These are phyloP conservation scores for Ascocoryne sarcoides DNA, from an alignment of 2,329 filamentous ascomycete genomes.

Conservation along the genomic window DNA sequence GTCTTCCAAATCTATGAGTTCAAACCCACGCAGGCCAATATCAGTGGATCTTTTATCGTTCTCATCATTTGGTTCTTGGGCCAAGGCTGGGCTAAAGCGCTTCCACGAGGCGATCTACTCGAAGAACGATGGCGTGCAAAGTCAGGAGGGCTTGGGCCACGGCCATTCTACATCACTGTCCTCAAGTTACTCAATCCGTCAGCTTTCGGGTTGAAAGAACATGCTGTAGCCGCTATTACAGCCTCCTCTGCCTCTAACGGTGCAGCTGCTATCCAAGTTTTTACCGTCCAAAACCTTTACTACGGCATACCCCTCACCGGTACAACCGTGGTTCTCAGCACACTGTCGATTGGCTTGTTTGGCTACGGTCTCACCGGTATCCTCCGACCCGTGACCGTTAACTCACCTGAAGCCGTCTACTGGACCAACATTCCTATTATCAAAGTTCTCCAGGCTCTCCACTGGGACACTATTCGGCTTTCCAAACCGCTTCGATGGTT, in stretches of 20 bases:
- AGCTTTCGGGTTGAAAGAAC: slow-evolving; percentile 47
- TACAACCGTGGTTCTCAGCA: slow-evolving; percentile 35
- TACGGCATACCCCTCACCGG: slow-evolving; percentile 34
- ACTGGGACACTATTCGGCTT: slow-evolving; percentile 31
- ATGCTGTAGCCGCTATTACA: slow-evolving; percentile 44
- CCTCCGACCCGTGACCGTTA: slow-evolving; percentile 36
- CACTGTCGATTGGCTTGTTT: slow-evolving; percentile 39
- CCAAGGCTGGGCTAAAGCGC: slow-evolving; percentile 36
- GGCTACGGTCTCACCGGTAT: slow-evolving; percentile 42
- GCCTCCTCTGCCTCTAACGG: slow-evolving; percentile 45
- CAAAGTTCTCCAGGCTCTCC: slow-evolving; percentile 34
- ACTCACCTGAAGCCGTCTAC: slow-evolving; percentile 41
- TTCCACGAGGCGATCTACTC: slow-evolving; percentile 44
- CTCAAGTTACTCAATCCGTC: slow-evolving; percentile 41
- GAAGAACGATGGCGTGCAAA: slow-evolving; percentile 38
- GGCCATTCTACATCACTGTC: slow-evolving; percentile 34
- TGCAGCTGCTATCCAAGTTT: slow-evolving; percentile 31
- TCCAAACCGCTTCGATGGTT: slow-evolving; percentile 35
- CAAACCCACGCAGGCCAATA: slow-evolving; percentile 41
- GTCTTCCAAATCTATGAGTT: slow-evolving; percentile 51
- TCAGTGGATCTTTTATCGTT: slow-evolving; percentile 47
- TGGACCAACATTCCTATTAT: slow-evolving; percentile 33
- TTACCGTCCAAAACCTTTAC: slow-evolving; percentile 39
- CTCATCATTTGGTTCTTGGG: slow-evolving; percentile 48
- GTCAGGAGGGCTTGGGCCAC: slow-evolving; percentile 31